Evolutionary conservation across 495 filamentous ascomycete species (phyloP), one percentile per base, ranked within the genome.

Genomic region (Aspergillus ellipticus): DNA sequence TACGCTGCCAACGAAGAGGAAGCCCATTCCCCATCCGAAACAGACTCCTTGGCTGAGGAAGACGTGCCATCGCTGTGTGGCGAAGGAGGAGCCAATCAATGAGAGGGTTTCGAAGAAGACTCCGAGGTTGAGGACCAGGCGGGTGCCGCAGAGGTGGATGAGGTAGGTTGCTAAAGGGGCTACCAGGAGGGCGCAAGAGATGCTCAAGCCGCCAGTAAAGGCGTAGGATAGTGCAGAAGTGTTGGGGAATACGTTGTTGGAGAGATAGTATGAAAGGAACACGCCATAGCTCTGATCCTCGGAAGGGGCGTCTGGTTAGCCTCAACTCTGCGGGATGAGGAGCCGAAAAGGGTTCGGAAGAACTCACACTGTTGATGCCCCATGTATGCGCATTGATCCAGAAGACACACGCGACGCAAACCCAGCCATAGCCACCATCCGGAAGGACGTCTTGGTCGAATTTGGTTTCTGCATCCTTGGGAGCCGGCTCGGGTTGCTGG

Each of bases 1-100:
- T 2, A 88, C 84, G 22, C 81, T 86, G 19, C 83, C 79, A 7
- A 86, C 87, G 68, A 90, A 96, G 17, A 85, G 78, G 53, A 94
- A 87, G 2, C 89, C 89, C 71, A 92, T 81, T 0, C 87, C 90
- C 41, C 84, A 66, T 24, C 90, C 89, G 55, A 94, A 89, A 49
- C 85, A 81, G 7, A 92, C 69, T 9, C 89, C 90, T 65, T 94
- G 89, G 50, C 80, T 83, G 3, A 95, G 80, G 53, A 90, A 84
- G 28, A 90, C 78, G 41, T 89, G 87, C 86, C 86, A 91, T 60
- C 86, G 77, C 39, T 81, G 64, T 7, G 73, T 81, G n/a, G 84
- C 79, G 54, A 89, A 91, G 9, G 84, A 88, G 2, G 86, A 83
- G 4, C 77, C 77, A 54, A 91, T 78, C 51, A 89, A 79, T 1